A percentile compares a stretch with the other conserved stretches of the same genome.
These are phyloP conservation scores for Friedmanniomyces endolithicus DNA, from an alignment of 495 filamentous ascomycete species.

Conservation along the genomic window DNA sequence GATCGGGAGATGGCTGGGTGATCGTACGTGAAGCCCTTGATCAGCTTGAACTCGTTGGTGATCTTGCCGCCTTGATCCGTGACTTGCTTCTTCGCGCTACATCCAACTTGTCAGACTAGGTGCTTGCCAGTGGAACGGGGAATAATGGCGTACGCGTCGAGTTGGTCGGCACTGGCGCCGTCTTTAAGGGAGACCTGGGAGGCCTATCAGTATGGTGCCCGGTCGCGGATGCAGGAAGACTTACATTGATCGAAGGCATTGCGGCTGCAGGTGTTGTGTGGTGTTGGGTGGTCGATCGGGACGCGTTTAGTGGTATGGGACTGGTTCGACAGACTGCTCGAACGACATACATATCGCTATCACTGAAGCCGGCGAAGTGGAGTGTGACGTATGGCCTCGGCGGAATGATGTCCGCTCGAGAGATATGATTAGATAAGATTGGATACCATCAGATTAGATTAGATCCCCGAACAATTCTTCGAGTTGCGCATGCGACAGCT, in stretches of 20 bases:
- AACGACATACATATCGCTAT: conserved; percentile 38
- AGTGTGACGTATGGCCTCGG: no score
- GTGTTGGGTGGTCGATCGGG: neutral
- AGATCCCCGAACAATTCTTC: no score
- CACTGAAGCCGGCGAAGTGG: conserved; percentile 33
- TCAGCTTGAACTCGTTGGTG: conserved; percentile 66
- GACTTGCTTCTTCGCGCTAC: conserved; percentile 65
- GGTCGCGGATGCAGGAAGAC: neutral
- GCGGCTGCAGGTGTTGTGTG: neutral
- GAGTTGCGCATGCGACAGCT: no score
- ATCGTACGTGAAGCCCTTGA: conserved; percentile 83
- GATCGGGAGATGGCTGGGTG: neutral
- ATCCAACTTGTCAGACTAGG: no score
- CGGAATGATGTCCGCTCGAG: no score
- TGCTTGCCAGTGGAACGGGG: no score
- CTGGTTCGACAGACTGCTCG: no score
- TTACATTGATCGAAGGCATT: conserved; percentile 21
- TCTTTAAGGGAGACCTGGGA: conserved; percentile 67
- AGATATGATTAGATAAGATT: no score
- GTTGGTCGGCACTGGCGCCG: conserved; percentile 44
- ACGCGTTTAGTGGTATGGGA: no score
- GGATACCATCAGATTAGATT: no score
- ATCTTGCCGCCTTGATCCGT: conserved; percentile 65
- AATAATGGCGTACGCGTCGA: conserved; percentile 44
- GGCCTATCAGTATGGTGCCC: neutral